Evolutionary conservation across 805 yeast species (phyloP).

Genomic region (Candida sithepensis): DNA sequence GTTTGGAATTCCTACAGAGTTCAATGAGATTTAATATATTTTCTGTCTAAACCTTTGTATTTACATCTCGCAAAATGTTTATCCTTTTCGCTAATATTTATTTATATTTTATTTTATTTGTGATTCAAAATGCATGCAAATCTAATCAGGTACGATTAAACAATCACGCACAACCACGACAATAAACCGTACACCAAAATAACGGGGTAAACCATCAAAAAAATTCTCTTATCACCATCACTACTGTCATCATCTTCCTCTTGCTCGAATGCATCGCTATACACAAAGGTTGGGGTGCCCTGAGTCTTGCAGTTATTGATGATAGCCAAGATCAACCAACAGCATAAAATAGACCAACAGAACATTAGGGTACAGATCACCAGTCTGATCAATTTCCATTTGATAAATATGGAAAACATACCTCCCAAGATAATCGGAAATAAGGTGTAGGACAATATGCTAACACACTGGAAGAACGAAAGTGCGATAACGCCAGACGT

Average conservation of each 20-base stretch:
- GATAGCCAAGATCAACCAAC: slow-evolving; percentile 48
- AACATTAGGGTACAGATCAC: slow-evolving; percentile 38
- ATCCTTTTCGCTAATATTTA: neutral
- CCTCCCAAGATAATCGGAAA: slow-evolving; percentile 53
- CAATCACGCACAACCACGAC: slow-evolving; percentile 52
- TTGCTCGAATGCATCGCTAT: slow-evolving; percentile 5
- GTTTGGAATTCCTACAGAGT: slow-evolving; percentile 42
- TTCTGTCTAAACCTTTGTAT: neutral
- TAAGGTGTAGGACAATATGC: slow-evolving; percentile 53
- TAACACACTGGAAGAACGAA: slow-evolving; percentile 52
- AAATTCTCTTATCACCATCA: slow-evolving; percentile 50
- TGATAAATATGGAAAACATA: slow-evolving; percentile 39
- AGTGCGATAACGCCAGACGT: slow-evolving; percentile 36
- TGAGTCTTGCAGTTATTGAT: slow-evolving; percentile 32
- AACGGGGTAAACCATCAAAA: slow-evolving; percentile 53
- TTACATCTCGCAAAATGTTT: too few relatives aligned
- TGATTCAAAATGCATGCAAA: neutral
- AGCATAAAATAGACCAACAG: slow-evolving; percentile 51
- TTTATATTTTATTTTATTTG: neutral
- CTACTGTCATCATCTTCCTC: slow-evolving; percentile 30
- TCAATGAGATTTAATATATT: slow-evolving; percentile 7
- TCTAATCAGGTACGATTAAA: slow-evolving; percentile 23
- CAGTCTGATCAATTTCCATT: slow-evolving; percentile 41
- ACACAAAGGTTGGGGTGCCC: slow-evolving; percentile 17
- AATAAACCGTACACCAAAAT: slow-evolving; percentile 48